Conservation (phyloP, 2,329 filamentous ascomycete genomes). For the Orbilia blumenaviensis region DNA sequence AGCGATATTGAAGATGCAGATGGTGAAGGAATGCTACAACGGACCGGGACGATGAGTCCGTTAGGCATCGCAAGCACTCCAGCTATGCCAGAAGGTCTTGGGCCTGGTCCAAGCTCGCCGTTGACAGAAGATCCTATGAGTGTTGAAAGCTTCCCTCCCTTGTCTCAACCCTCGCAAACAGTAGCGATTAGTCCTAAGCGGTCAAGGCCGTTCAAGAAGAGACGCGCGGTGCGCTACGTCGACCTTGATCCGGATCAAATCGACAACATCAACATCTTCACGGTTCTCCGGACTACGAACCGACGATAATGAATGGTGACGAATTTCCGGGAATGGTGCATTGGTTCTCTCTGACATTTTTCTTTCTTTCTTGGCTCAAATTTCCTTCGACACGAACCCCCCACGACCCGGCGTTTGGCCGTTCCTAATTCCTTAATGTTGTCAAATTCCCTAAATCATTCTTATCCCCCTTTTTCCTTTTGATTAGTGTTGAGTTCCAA, state of each 20-base stretch:
- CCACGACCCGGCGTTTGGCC: conserved; percentile 9
- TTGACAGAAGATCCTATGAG: conserved; percentile 45
- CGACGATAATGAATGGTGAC: conserved; percentile 25
- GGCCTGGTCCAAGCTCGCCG: conserved; percentile 42
- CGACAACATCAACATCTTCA: conserved; percentile 54
- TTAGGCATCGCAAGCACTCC: conserved; percentile 24
- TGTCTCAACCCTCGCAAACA: conserved; percentile 38
- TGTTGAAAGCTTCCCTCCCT: conserved; percentile 36
- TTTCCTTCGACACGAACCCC: background rate
- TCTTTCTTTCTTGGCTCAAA: conserved; percentile 5
- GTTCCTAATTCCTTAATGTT: conserved; percentile 9
- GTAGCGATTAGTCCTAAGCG: conserved; percentile 12
- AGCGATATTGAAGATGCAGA: conserved; percentile 42
- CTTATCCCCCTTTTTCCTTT: background rate
- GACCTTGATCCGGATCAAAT: conserved; percentile 53
- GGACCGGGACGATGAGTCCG: conserved; percentile 28
- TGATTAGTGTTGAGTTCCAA: background rate
- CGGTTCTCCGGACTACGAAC: conserved; percentile 51
- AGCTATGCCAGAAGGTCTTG: conserved; percentile 46
- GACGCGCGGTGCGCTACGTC: conserved; percentile 50
- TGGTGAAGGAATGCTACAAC: background rate
- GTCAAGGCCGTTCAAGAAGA: conserved; percentile 43
- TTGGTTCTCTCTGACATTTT: conserved; percentile 48
- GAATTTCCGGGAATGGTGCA: background rate
- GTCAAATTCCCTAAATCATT: background rate